Base-by-base conservation (phyloP, 805 yeast species). In the Cyberlindnera xylosilytica region DNA sequence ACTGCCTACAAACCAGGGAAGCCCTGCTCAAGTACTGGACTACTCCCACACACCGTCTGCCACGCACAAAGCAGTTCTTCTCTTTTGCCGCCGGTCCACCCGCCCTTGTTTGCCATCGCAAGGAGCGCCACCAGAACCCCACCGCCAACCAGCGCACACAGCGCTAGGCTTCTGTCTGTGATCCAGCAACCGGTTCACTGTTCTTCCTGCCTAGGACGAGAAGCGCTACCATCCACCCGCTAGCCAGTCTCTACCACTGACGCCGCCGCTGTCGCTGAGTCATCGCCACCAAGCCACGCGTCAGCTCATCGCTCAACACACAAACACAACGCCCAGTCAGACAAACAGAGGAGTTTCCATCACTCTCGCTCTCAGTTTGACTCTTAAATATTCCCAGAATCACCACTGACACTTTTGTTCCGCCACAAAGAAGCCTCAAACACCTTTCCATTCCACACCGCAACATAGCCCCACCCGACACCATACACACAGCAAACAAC, bases 401-500 rank as follows among this genome's bases (percentile, higher is more conserved):
- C 24, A 22, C 24, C 24, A 22, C 10, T 22, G n/a, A n/a, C n/a
- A n/a, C n/a, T n/a, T n/a, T n/a, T n/a, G n/a, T n/a, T n/a, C n/a
- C n/a, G n/a, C n/a, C n/a, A n/a, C n/a, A n/a, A n/a, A n/a, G n/a
- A n/a, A n/a, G n/a, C n/a, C n/a, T n/a, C 7, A 22, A 22, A 7
- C 24, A 22, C 29, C 29, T 9, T 26, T n/a, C 8, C 29, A 26
- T 26, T 26, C 29, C 29, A 9, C 29, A 13, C n/a, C 29, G 29
- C 29, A 26, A 13, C 29, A 26, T 11, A 8, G 16, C 19, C 4
- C 16, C 28, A 22, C 18, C 29, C 6, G 4, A 12, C 16, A 19
- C 12, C 34, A 33, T 26, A 27, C 35, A 27, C 35, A 38, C 41
- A 8, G 23, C 28, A 23, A 31, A 34, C 29, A 31, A 4, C 26